These are phyloP conservation scores for Protomyces inouyei DNA, from an alignment of 1,139 yeast genomes.

Conservation along the genomic window DNA sequence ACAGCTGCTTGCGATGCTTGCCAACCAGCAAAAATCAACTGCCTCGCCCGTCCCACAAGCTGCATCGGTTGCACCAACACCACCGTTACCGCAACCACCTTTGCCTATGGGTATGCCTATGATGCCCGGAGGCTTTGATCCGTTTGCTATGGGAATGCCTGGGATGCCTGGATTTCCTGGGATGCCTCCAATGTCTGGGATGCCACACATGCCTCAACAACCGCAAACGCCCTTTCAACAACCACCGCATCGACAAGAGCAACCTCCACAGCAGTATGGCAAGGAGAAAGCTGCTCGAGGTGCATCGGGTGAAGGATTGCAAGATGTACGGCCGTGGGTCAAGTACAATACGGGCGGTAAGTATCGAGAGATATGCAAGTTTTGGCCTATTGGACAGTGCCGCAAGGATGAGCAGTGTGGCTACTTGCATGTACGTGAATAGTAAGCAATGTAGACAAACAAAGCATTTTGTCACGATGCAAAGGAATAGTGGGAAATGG, in stretches of 20 bases:
- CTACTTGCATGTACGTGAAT: slow-evolving; percentile 7
- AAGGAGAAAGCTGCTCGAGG: neutral
- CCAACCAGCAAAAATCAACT: neutral
- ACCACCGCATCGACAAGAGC: neutral
- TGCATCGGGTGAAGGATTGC: neutral
- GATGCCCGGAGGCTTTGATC: neutral
- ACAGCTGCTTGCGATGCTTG: neutral
- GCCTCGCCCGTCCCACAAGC: neutral
- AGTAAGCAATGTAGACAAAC: neutral
- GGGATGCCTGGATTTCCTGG: neutral
- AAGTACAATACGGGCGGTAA: slow-evolving; percentile 9
- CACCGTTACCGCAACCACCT: neutral
- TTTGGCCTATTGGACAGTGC: slow-evolving; percentile 13
- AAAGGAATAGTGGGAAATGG: neutral
- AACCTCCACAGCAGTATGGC: neutral
- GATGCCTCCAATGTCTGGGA: neutral
- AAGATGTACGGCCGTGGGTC: slow-evolving; percentile 26
- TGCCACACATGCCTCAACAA: neutral
- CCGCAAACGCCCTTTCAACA: neutral
- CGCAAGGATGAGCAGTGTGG: slow-evolving; percentile 17
- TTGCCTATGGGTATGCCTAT: neutral
- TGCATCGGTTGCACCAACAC: neutral
- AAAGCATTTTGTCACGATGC: neutral
- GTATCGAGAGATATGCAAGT: slow-evolving; percentile 15
- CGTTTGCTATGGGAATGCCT: neutral